Evolutionary conservation across 306 rosid species (phyloP), one percentile per base, ranked within the genome.

Genomic region (Castanea sativa): DNA sequence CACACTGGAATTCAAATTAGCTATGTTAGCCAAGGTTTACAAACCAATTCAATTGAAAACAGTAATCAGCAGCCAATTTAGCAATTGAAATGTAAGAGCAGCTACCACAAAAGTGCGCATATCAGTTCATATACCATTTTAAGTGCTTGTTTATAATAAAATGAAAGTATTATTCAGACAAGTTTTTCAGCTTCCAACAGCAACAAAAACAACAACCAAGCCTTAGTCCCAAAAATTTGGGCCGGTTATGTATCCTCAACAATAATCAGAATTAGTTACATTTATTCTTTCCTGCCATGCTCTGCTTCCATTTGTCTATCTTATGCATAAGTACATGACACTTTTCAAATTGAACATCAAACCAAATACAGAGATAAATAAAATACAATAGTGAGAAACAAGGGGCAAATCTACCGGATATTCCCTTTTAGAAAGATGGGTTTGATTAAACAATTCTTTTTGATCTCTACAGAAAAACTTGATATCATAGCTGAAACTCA

Each of bases 1-100:
- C 49, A n/a, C 75, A 67, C 69, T 52, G 18, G 55, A 29, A 71
- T 85, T 55, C 63, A 76, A 79, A 63, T 61, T 8, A 43, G 71
- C 52, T 21, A 52, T 30, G 16, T 79, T 30, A 70, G 77, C 35
- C 14, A 88, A 78, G 45, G 4, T 19, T 33, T 35, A 35, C 35
- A 20, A n/a, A 33, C 72, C 41, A 68, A 38, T 4, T 68, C 20
- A 35, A 33, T 68, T 3, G n/a, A 68, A 67, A 68, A 35, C 52
- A 35, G 27, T 18, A n/a, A 65, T 68, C 27, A 35, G 27, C 18
- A 68, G 7, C 25, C 5, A 19, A 9, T 68, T 35, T 35, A 68
- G 52, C 72, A 68, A 19, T n/a, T 33, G 52, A 64, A 64, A 64
- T 64, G 27, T 68, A 68, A 8, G 38, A 68, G 29, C 72, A 68